Conservation (phyloP, 805 yeast species). For the Wickerhamiella brachini region DNA sequence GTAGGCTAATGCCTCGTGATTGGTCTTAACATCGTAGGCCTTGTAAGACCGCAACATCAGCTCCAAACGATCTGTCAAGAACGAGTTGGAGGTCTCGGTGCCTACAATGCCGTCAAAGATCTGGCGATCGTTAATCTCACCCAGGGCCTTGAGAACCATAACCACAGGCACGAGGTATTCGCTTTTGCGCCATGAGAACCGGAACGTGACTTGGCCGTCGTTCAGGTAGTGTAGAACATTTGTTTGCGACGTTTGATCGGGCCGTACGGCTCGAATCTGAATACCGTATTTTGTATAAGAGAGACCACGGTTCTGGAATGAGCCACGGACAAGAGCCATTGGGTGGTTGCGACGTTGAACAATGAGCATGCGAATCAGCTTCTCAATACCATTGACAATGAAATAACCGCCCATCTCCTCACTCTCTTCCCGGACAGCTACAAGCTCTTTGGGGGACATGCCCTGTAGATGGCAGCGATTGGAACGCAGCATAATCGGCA, state of each 20-base stretch:
- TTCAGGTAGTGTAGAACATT: constrained; percentile 91
- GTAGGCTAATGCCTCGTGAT: constrained; percentile 82
- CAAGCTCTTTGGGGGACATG: constrained; percentile 70
- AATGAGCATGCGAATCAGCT: constrained; percentile 89
- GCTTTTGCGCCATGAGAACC: constrained; percentile 94
- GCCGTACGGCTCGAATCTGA: constrained; percentile 86
- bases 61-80: constrained; percentile 96
- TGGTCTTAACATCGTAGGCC: constrained; percentile 60
- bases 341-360: constrained; percentile 97
- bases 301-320: constrained; percentile 88
- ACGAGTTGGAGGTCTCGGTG: constrained; percentile 70
- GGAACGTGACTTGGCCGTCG: constrained; percentile 91
- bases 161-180: constrained; percentile 88
- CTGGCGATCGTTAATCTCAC: constrained; percentile 86
- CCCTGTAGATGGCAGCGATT: constrained; percentile 86
- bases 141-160: constrained; percentile 81
- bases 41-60: constrained; percentile 79
- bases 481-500: constrained; percentile 83
- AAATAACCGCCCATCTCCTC: constrained; percentile 97
- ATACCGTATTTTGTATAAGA: constrained; percentile 81
- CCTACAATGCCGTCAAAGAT: constrained; percentile 95
- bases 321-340: constrained; percentile 92
- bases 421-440: constrained; percentile 68
- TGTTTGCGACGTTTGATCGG: constrained; percentile 95
- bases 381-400: constrained; percentile 92